phyloP scores from a whole-genome alignment of 2,329 filamentous ascomycete genomes.

The Arachnopeziza araneosa region DNA sequence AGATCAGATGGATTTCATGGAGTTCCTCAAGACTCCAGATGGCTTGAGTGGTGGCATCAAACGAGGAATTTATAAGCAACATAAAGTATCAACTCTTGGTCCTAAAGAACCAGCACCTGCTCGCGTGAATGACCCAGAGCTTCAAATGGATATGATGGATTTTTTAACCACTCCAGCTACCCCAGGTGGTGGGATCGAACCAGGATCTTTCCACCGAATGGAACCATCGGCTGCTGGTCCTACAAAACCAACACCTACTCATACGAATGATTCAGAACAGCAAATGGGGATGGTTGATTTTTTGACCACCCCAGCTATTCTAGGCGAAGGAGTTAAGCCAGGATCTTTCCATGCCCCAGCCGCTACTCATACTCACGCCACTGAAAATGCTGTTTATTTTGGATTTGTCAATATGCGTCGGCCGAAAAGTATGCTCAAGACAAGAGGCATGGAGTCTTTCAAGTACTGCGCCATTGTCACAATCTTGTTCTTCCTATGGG shows the following conservation, averaged over 20 bases:
- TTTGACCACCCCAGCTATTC: constrained; percentile 19
- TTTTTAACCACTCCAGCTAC: constrained; percentile 24
- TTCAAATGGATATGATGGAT: constrained; percentile 22
- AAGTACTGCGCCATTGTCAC: constrained; percentile 72
- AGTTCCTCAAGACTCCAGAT: constrained; percentile 25
- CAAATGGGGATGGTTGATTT: constrained; percentile 26
- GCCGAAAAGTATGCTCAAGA: constrained; percentile 65
- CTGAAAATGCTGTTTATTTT: constrained; percentile 53
- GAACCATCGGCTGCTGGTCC: neutral
- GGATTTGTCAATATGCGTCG: constrained; percentile 68
- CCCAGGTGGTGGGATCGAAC: constrained; percentile 1
- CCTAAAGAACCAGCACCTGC: neutral
- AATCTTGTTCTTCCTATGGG: constrained; percentile 83
- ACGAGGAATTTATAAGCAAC: neutral
- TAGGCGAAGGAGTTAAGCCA: constrained; percentile 1
- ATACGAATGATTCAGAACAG: neutral
- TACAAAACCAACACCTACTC: neutral
- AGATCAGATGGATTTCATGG: constrained; percentile 18
- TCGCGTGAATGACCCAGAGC: neutral
- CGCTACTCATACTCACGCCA: constrained; percentile 9
- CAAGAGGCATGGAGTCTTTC: constrained; percentile 57
- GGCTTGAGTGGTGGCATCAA: neutral
- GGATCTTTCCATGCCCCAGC: neutral
- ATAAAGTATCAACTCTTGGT: neutral
- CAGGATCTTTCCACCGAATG: neutral